Evolutionary conservation across 768 basidiomycete genomes (phyloP).

Genomic region (Boletus rubescentipes): DNA sequence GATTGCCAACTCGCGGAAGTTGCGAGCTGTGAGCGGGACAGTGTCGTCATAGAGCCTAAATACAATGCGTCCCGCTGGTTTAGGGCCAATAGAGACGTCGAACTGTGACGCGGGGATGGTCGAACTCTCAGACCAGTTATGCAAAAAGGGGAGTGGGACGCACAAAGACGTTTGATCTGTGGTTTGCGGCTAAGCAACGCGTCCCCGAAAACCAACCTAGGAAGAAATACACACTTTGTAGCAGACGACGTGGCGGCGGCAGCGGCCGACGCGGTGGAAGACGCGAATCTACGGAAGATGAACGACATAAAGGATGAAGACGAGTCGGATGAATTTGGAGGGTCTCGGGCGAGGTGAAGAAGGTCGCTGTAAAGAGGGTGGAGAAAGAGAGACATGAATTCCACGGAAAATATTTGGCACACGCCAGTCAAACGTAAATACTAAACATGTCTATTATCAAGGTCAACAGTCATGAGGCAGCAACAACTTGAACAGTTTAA

Average conservation of each 20-base stretch:
- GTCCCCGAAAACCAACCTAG: not conserved
- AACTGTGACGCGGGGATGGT: constrained; percentile 43
- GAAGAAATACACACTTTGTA: constrained; percentile 13
- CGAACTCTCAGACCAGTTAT: not conserved
- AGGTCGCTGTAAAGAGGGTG: constrained; percentile 25
- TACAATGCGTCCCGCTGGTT: constrained; percentile 66
- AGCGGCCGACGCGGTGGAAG: constrained; percentile 42
- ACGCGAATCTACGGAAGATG: constrained; percentile 51
- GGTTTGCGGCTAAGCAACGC: not conserved
- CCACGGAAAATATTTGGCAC: no score
- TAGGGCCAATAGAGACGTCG: constrained; percentile 58
- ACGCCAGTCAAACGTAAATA: no score
- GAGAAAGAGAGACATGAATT: constrained; percentile 21
- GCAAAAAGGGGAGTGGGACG: constrained; percentile 19
- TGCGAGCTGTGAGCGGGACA: constrained; percentile 77
- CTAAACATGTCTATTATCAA: not conserved
- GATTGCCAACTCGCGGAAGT: constrained; percentile 80
- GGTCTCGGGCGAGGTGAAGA: constrained; percentile 16
- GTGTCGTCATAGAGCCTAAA: constrained; percentile 83
- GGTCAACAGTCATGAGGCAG: no score
- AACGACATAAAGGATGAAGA: constrained; percentile 41
- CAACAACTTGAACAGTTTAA: no score
- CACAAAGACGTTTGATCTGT: constrained; percentile 32
- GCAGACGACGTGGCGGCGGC: constrained; percentile 13
- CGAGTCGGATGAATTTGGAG: constrained; percentile 11